Conservation (phyloP, 78 protist species). For the Chrysochromulina tobinii region DNA sequence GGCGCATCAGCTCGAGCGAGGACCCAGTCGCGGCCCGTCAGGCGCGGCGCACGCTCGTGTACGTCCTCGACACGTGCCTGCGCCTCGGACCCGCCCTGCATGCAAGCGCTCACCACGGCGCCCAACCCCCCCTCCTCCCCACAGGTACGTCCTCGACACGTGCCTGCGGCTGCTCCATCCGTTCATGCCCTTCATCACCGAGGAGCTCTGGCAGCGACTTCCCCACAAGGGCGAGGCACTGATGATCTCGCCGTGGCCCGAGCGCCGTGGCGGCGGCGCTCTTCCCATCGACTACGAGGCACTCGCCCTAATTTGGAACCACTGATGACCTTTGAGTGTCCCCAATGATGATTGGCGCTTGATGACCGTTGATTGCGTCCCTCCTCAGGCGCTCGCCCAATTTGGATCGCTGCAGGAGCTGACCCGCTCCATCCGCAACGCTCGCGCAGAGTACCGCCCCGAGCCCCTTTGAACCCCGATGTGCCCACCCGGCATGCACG, state of each 20-base stretch:
- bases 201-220: conserved; percentile 73
- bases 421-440: background rate
- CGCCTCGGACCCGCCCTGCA: too few relatives aligned
- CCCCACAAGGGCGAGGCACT: conserved; percentile 14
- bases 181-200: conserved; percentile 91
- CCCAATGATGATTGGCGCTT: too few relatives aligned
- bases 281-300: background rate
- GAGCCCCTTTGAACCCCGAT: too few relatives aligned
- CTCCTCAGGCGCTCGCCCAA: background rate
- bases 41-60: conserved; percentile 15
- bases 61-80: conserved; percentile 10
- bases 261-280: background rate
- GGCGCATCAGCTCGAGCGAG: background rate
- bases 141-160: conserved; percentile 35
- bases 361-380: too few relatives aligned
- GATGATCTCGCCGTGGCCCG: background rate
- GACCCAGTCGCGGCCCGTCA: background rate
- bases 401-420: background rate
- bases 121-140: too few relatives aligned
- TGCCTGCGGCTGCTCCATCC: conserved; percentile 85
- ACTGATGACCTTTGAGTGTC: too few relatives aligned
- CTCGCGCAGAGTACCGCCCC: background rate
- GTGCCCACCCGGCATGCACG: too few relatives aligned
- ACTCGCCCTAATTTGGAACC: background rate
- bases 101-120: too few relatives aligned